phyloP scores from a whole-genome alignment of 1,284 basidiomycete species.

The Irpex rosettiformis region DNA sequence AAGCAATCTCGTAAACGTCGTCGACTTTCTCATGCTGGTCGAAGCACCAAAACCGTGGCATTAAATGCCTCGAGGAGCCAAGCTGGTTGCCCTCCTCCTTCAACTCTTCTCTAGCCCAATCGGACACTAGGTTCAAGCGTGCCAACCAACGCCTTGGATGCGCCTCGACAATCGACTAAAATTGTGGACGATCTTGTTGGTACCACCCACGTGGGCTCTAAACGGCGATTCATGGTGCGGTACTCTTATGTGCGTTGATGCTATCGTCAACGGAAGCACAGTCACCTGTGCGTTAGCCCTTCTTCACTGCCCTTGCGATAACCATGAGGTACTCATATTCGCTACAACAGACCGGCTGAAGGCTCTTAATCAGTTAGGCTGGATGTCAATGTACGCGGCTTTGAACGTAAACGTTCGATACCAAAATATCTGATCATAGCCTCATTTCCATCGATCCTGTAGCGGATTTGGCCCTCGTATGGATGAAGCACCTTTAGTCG shows the following conservation, averaged over 20 bases:
- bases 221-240: slow-evolving; percentile 42
- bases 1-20: background rate
- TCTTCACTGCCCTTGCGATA: background rate
- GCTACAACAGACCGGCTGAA: slow-evolving; percentile 42
- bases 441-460: slow-evolving; percentile 4
- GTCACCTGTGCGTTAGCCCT: slow-evolving; percentile 39
- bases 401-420: background rate
- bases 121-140: background rate
- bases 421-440: slow-evolving; percentile 8
- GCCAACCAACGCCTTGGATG: slow-evolving; percentile 6
- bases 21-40: background rate
- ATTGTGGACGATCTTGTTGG: background rate
- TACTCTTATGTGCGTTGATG: slow-evolving; percentile 42
- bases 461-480: slow-evolving; percentile 57
- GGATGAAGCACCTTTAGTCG: slow-evolving; percentile 36
- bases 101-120: background rate
- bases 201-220: slow-evolving; percentile 22
- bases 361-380: slow-evolving; percentile 42
- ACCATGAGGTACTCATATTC: slow-evolving; percentile 3
- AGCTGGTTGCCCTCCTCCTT: background rate
- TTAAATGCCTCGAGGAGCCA: background rate
- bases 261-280: slow-evolving; percentile 36
- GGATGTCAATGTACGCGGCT: slow-evolving; percentile 49
- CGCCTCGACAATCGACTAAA: background rate
- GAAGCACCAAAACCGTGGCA: background rate